phyloP scores from a whole-genome alignment of 1,284 basidiomycete species.

The Agaricales sp. region DNA sequence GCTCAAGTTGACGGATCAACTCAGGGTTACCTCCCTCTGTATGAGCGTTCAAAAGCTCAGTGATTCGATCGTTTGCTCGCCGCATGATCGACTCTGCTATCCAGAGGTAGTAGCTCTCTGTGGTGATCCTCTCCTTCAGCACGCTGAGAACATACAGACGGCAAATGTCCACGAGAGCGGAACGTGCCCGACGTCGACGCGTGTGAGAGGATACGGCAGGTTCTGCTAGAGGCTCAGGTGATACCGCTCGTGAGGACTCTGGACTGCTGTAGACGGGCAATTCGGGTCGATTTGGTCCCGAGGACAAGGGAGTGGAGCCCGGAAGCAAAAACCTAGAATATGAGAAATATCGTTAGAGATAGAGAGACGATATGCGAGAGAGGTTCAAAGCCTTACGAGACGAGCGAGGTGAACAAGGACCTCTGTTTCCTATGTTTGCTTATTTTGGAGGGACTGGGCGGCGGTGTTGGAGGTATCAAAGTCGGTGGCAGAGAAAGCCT shows the following conservation, averaged over 20 bases:
- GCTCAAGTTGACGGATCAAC: not conserved
- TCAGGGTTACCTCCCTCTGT: not conserved
- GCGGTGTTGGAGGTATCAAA: slow-evolving; percentile 12
- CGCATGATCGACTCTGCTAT: not conserved
- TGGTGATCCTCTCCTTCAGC: not conserved
- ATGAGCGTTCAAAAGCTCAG: not conserved
- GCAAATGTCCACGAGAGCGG: not conserved
- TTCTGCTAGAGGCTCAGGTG: not conserved
- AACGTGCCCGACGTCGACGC: not conserved
- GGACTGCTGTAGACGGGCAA: not conserved
- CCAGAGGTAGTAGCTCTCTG: not conserved
- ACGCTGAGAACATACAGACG: not conserved
- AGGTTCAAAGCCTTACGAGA: slow-evolving; percentile 35
- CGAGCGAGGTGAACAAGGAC: slow-evolving; percentile 56
- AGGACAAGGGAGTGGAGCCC: not conserved
- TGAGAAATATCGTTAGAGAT: not conserved
- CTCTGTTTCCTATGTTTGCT: slow-evolving; percentile 46
- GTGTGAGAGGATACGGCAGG: not conserved
- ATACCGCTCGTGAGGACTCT: not conserved
- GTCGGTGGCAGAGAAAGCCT: slow-evolving; percentile 12
- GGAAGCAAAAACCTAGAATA: not conserved
- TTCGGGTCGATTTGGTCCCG: not conserved
- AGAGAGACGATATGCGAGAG: slow-evolving; percentile 14
- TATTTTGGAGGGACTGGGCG: slow-evolving; percentile 9
- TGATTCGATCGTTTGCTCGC: not conserved